Evolutionary conservation across 441 rosid genomes (phyloP).

Genomic region (Metrosideros polymorpha): DNA sequence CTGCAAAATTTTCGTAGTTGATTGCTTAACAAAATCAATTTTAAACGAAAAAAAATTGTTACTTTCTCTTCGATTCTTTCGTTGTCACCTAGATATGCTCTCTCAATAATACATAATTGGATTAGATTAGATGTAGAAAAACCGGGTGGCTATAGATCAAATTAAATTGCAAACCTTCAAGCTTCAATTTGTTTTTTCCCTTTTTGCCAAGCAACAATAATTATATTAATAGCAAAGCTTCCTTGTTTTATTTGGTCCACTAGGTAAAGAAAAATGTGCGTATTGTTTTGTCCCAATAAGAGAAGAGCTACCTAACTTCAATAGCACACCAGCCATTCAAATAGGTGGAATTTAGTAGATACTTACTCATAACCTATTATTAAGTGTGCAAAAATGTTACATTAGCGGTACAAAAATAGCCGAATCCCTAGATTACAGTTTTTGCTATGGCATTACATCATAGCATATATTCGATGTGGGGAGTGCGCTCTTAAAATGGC

Average conservation of each 20-base stretch:
- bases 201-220: neutral
- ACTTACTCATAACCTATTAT: neutral
- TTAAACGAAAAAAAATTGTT: neutral
- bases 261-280: neutral
- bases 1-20: neutral
- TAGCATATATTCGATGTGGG: no score
- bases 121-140: neutral
- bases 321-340: fast-evolving
- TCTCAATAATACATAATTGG: neutral
- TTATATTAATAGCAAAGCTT: neutral
- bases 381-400: no score
- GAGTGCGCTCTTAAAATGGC: no score
- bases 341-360: neutral
- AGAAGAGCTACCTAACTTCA: neutral
- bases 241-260: neutral
- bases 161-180: neutral
- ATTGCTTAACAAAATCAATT: neutral
- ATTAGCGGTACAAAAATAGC: neutral
- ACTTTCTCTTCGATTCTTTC: neutral
- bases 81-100: neutral
- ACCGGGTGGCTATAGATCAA: neutral
- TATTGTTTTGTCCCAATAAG: neutral
- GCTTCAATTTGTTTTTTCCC: neutral
- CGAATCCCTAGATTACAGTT: no score
- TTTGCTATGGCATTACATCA: no score